Evolutionary conservation across 495 filamentous ascomycete genomes (phyloP), one percentile per base, ranked within the genome.

Genomic region (Trypethelium eluteriae): DNA sequence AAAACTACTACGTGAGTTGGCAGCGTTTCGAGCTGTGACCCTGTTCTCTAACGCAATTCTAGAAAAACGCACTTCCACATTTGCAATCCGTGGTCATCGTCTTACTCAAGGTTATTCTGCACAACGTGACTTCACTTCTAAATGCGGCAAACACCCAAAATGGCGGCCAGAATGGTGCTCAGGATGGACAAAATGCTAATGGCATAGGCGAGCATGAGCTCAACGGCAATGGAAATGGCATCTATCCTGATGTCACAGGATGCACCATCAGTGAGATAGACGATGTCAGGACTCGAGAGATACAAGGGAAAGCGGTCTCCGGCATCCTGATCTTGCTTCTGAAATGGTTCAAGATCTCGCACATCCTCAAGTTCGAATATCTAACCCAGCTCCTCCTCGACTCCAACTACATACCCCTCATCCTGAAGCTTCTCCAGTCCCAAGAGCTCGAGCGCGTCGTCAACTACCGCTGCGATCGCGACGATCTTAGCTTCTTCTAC

Each of bases 331-430:
- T 98, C 39, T 83, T 96, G 38, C 74, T 98, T 35, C 75, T 98
- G 64, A 98, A 97, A 78, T 98, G 94, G 94, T 91, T 98, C 74
- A 95, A 96, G 75, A 81, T 93, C 69, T 96, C 91, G 67, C 93
- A 98, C 73, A 84, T 98, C 50, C 79, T 98, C 67, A 96, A 96
- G 74, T 96, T 93, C 69, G 94, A 98, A 76, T 98, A 97, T 73
- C 79, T 98, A 71, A 91, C 92, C 0, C 95, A 98, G 75, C 83
- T 98, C 0, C 79, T 98, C 9, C 81, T 98, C 25, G 94, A 98
- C 76, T 90, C 90, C 25, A 97, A 95, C 75, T 98, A 96, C 73
- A 79, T 98, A 16, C 94, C 94, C 0, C 78, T 98, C 36, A 87
- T 96, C 16, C 80, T 98, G 16, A 98, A 96, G 81, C 83, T 96